Base-by-base conservation (phyloP, 2,329 filamentous ascomycete species). In the Fusarium sp. region DNA sequence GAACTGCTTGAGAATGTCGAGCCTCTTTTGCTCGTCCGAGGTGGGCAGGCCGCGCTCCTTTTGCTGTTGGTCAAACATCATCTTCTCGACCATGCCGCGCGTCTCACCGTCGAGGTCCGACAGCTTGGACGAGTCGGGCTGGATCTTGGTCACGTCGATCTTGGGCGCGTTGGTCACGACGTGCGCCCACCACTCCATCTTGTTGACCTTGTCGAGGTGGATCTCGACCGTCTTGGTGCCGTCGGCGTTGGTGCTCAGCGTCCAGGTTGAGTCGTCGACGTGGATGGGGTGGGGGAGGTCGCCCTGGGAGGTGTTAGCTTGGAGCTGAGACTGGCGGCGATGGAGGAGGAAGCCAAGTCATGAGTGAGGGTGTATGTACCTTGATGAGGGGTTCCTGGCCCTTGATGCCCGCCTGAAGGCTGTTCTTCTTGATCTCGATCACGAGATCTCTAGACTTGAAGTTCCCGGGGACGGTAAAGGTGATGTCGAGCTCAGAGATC, bases 41-140 rank as follows among this genome's bases (percentile, higher is more conserved):
- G 93, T 95, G 56, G 95, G 94, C 83, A 93, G 89, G 6, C 97
- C 97, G 84, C 90, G 87, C 87, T 98, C 95, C 91, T 99, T 99
- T 87, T 98, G 95, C 76, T 94, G 89, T 88, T 99, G 97, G 86
- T 99, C 97, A 80, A 90, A 99, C 97, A 99, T 99, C 97, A 99
- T 99, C 91, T 99, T 99, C 91, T 99, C 97, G 52, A 99, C 97
- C 96, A 99, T 98, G 68, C 92, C 90, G 74, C 97, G 90, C 63
- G 97, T 99, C 88, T 97, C 94, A 70, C 97, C 97, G 81, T 98
- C 96, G 76, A 99, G 87, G 83, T 99, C 97, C 66, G 93, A 92
- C 80, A 99, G 88, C 83, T 95, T 97, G 81, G 93, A 95, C 82
- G 93, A 95, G 85, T 98, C 97, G 25, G 97, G 97, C 81, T 92